Percentiles rank a stretch among this genome's conserved stretches.
phyloP scores from a whole-genome alignment of 1,139 yeast species.

The Pichia sp. region DNA sequence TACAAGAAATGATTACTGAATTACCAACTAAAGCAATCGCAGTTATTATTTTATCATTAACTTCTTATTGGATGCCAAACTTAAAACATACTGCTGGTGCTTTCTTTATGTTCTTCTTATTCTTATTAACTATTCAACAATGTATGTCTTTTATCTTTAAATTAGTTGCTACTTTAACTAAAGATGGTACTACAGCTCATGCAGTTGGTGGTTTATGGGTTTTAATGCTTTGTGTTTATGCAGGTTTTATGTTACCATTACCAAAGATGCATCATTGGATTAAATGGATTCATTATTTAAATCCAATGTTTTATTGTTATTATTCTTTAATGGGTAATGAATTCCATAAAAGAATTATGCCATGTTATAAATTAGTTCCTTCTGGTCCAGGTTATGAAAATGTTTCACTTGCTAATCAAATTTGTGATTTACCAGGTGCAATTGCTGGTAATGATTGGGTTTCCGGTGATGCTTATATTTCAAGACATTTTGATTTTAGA shows the following conservation, averaged over 20 bases:
- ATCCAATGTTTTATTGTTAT: conserved; percentile 53
- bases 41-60: conserved; percentile 38
- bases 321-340: conserved; percentile 51
- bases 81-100: conserved; percentile 48
- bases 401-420: conserved; percentile 36
- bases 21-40: conserved; percentile 46
- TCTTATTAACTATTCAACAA: conserved; percentile 35
- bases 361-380: conserved; percentile 45
- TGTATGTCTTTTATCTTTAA: conserved; percentile 49
- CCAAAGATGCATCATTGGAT: conserved; percentile 61
- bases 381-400: conserved; percentile 43
- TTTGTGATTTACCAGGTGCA: conserved; percentile 48
- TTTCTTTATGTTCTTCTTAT: conserved; percentile 47
- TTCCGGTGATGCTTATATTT: conserved; percentile 35
- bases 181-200: conserved; percentile 53
- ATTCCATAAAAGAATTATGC: conserved; percentile 51
- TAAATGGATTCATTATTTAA: conserved; percentile 54
- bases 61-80: conserved; percentile 47
- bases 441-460: conserved; percentile 35
- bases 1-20: conserved; percentile 41
- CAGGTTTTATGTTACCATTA: conserved; percentile 50
- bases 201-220: conserved; percentile 40
- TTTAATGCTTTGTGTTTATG: conserved; percentile 48
- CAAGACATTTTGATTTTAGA: conserved; percentile 19
- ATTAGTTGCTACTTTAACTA: conserved; percentile 52